Evolutionary conservation across 768 basidiomycete genomes (phyloP).

Genomic region (Leccinum fibrillosum): DNA sequence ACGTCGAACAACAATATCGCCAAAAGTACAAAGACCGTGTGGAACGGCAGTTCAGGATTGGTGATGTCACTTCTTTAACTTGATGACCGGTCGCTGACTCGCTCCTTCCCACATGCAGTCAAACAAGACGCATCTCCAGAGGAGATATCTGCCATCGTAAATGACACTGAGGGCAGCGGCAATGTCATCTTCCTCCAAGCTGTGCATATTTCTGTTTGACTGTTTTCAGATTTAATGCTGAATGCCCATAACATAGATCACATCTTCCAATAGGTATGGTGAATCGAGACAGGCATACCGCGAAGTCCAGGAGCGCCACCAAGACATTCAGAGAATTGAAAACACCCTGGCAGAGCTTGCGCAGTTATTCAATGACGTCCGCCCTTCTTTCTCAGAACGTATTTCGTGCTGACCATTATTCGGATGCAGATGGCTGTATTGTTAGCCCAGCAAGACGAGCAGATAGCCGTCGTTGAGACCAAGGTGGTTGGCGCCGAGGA

Average conservation of each 20-base stretch:
- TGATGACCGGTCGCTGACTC: neutral
- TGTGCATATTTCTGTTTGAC: conserved; percentile 31
- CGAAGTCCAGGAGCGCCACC: conserved; percentile 87
- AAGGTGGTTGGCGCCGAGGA: conserved; percentile 60
- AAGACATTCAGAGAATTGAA: conserved; percentile 83
- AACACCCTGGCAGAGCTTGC: conserved; percentile 85
- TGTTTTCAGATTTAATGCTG: neutral
- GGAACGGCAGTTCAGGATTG: conserved; percentile 77
- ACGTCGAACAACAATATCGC: conserved; percentile 68
- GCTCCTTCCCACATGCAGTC: conserved; percentile 39
- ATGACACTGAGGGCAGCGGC: conserved; percentile 53
- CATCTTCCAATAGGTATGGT: conserved; percentile 76
- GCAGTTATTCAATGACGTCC: conserved; percentile 81
- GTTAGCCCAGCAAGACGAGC: conserved; percentile 78
- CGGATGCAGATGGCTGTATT: conserved; percentile 66
- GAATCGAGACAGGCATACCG: conserved; percentile 78
- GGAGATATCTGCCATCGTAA: conserved; percentile 67
- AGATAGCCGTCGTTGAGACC: conserved; percentile 59
- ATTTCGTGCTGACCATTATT: neutral
- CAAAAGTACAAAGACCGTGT: conserved; percentile 61
- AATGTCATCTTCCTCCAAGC: conserved; percentile 80
- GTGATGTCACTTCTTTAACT: conserved; percentile 31
- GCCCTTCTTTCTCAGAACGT: conserved; percentile 10
- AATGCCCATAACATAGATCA: conserved; percentile 43
- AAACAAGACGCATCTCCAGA: conserved; percentile 85